Conservation (phyloP, 2,329 filamentous ascomycete genomes). For the Neonectria ditissima region DNA sequence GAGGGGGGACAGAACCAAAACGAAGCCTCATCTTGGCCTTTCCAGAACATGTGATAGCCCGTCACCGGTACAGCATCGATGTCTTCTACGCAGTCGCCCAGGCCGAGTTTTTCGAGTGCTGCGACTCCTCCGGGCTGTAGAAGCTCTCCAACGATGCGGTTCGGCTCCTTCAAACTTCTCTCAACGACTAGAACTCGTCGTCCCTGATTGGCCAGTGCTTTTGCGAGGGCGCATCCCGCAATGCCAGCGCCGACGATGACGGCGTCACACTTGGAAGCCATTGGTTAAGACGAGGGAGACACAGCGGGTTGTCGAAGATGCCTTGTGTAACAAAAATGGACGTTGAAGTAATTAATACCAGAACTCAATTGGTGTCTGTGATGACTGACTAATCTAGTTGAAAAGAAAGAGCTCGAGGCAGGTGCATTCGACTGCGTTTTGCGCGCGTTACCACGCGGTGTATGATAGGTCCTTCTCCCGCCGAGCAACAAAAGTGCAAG, state of each 20-base stretch:
- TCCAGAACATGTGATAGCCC: not conserved
- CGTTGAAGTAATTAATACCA: no score
- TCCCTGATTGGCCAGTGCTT: no score
- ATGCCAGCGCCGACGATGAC: not conserved
- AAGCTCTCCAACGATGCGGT: constrained; percentile 90
- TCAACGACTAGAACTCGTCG: not conserved
- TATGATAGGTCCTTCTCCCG: no score
- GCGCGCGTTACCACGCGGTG: no score
- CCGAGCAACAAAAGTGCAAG: no score
- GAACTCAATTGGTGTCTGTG: no score
- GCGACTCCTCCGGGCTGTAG: constrained; percentile 86
- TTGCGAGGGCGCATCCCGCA: no score
- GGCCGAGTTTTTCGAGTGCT: constrained; percentile 64
- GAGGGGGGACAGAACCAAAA: not conserved
- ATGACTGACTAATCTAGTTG: no score
- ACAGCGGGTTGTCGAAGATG: no score
- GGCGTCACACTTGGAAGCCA: not conserved
- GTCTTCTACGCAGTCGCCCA: not conserved
- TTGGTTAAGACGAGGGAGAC: not conserved
- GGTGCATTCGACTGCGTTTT: no score
- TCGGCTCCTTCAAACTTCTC: constrained; percentile 68
- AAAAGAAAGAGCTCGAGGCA: no score
- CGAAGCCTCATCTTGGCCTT: not conserved
- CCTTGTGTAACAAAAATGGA: no score
- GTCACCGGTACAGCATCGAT: not conserved